A percentile compares a stretch with the other conserved stretches of the same genome.
These are phyloP conservation scores for Talaromyces proteolyticus DNA, from an alignment of 495 filamentous ascomycete species.

Conservation along the genomic window DNA sequence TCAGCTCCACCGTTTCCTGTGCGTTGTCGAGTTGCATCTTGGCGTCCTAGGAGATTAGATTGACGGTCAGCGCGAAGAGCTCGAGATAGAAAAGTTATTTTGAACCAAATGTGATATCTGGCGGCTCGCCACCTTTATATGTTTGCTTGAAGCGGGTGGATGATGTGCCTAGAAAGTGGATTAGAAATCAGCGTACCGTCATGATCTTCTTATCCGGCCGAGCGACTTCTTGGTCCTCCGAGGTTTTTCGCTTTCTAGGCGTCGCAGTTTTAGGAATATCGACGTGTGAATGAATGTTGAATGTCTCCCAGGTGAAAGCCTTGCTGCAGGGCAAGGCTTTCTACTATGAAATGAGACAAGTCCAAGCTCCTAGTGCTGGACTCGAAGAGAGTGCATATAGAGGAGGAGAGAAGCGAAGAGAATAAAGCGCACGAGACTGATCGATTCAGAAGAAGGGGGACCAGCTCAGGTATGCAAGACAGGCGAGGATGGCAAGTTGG, in stretches of 20 bases:
- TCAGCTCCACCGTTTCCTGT: slow-evolving; percentile 46
- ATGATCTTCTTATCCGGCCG: slow-evolving; percentile 77
- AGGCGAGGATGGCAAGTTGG: not conserved
- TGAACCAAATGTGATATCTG: no score
- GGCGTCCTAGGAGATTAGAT: slow-evolving; percentile 43
- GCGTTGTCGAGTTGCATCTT: slow-evolving; percentile 78
- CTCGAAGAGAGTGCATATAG: slow-evolving; percentile 11
- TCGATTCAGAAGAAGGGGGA: not conserved
- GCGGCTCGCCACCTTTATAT: no score
- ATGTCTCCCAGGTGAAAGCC: slow-evolving; percentile 35
- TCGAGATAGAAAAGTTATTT: no score
- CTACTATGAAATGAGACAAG: slow-evolving; percentile 11
- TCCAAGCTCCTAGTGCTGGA: slow-evolving; percentile 23
- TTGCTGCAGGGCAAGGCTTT: slow-evolving; percentile 50
- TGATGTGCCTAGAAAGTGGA: no score
- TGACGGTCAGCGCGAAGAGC: slow-evolving; percentile 17
- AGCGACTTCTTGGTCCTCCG: slow-evolving; percentile 60
- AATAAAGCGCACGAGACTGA: not conserved
- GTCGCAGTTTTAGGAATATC: slow-evolving; percentile 51
- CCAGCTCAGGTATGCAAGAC: not conserved
- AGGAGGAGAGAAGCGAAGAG: slow-evolving; percentile 13
- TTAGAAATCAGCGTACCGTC: slow-evolving; percentile 56
- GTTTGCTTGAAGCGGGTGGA: no score
- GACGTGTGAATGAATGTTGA: slow-evolving; percentile 52
- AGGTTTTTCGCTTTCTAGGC: slow-evolving; percentile 82